Evolutionary conservation across 1,284 basidiomycete genomes (phyloP).

Genomic region (Puccinia polysora): DNA sequence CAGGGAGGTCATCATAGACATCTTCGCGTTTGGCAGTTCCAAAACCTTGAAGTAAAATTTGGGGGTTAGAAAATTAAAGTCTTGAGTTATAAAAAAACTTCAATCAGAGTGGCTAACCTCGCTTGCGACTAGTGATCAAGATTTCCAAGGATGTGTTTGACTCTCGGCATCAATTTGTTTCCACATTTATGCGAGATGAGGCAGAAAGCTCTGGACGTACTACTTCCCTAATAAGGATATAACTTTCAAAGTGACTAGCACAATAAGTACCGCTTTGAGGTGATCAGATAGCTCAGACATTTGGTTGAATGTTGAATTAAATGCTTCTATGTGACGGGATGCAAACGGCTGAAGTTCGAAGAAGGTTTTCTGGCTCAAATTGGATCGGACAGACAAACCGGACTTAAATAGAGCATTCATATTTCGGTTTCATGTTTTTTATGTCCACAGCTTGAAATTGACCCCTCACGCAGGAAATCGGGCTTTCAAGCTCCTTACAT

Average conservation of each 20-base stretch:
- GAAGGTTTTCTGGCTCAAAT: too few species aligned
- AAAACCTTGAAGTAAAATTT: too few species aligned
- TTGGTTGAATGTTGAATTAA: not conserved
- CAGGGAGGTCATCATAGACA: constrained; percentile 40
- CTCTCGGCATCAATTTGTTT: too few species aligned
- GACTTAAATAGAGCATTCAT: too few species aligned
- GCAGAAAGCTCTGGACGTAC: constrained; percentile 10
- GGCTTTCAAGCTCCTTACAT: too few species aligned
- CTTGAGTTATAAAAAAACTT: not conserved
- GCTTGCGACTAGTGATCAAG: constrained; percentile 18
- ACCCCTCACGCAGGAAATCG: too few species aligned
- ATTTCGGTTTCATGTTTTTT: too few species aligned
- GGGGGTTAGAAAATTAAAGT: not conserved
- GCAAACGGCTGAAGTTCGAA: too few species aligned
- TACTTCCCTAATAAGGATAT: constrained; percentile 17
- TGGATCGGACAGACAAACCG: too few species aligned
- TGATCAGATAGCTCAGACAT: constrained; percentile 32
- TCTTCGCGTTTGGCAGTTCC: constrained; percentile 38
- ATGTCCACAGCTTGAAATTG: too few species aligned
- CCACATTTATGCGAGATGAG: not conserved
- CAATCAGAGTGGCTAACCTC: constrained; percentile 1
- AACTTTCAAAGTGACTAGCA: constrained; percentile 4
- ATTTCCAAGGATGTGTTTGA: too few species aligned
- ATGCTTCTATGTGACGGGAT: too few species aligned
- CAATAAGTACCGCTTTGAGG: constrained; percentile 10